Percentiles rank a stretch among this genome's conserved stretches.
Conservation (phyloP, 2,329 filamentous ascomycete species). For the Tolypocladium amazonense region DNA sequence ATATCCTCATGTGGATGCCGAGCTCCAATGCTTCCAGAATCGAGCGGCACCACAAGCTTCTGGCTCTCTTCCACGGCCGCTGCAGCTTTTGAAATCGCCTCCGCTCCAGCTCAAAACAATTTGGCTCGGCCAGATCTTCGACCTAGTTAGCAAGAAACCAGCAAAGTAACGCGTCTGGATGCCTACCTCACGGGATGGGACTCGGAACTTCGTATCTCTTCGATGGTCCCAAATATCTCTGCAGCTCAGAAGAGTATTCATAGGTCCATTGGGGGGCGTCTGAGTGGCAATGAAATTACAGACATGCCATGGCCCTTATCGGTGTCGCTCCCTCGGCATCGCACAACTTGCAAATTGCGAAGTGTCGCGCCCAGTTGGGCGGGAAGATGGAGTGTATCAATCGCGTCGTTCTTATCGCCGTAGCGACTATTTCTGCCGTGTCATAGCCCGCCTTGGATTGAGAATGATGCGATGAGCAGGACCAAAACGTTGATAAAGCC, state of each 20-base stretch:
- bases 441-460: slow-evolving; percentile 82
- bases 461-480: slow-evolving; percentile 78
- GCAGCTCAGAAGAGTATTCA: neutral
- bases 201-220: neutral
- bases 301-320: neutral
- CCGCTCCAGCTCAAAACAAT: neutral
- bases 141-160: neutral
- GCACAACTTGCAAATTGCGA: neutral
- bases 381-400: neutral
- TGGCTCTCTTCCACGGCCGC: no score
- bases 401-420: neutral
- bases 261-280: neutral
- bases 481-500: slow-evolving; percentile 73
- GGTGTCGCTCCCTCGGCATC: neutral
- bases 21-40: neutral
- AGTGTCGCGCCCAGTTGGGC: neutral
- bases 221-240: neutral
- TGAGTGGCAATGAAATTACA: no score
- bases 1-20: neutral
- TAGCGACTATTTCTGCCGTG: neutral
- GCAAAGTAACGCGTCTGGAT: neutral
- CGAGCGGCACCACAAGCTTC: neutral
- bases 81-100: neutral
- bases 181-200: neutral
- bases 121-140: neutral